phyloP scores from a whole-genome alignment of 2,329 filamentous ascomycete species.

The Ophiosphaerella narmari region DNA sequence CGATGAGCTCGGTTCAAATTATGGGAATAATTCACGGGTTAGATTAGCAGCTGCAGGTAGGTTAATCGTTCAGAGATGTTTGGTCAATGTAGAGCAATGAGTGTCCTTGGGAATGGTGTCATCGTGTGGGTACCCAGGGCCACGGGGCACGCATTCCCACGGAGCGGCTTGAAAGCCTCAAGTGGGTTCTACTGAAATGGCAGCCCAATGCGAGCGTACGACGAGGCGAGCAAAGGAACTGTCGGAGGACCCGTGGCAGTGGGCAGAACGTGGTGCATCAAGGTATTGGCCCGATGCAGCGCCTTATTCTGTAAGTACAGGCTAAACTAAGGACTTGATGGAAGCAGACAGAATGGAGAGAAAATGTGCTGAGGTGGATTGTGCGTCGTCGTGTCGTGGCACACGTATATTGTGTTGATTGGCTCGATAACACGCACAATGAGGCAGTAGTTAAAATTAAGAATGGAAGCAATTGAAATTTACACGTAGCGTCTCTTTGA shows the following conservation, averaged over 20 bases:
- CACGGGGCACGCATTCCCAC: conserved; percentile 6
- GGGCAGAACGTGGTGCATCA: conserved; percentile 16
- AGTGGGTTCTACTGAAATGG: background rate
- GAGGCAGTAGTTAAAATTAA: conserved; percentile 12
- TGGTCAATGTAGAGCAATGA: conserved; percentile 28
- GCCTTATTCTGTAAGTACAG: background rate
- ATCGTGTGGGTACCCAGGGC: conserved; percentile 10
- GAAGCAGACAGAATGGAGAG: background rate
- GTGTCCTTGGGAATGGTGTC: conserved; percentile 14
- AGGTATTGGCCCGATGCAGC: conserved; percentile 1
- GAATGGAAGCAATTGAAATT: background rate
- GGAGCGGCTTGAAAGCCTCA: background rate
- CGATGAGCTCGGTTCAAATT: conserved; percentile 26
- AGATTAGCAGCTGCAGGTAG: conserved; percentile 10
- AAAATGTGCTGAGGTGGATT: conserved; percentile 10
- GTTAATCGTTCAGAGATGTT: conserved; percentile 24
- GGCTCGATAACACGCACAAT: conserved; percentile 18
- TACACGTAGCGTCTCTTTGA: background rate
- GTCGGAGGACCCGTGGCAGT: conserved; percentile 9
- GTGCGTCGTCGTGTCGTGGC: conserved; percentile 29
- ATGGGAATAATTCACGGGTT: conserved; percentile 12
- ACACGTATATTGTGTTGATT: conserved; percentile 37
- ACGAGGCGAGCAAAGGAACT: conserved; percentile 8
- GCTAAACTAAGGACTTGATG: background rate
- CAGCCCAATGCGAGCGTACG: conserved; percentile 7